Evolutionary conservation across 2,329 filamentous ascomycete species (phyloP), one percentile per base, ranked within the genome.

Genomic region (Aspergillus sp.): DNA sequence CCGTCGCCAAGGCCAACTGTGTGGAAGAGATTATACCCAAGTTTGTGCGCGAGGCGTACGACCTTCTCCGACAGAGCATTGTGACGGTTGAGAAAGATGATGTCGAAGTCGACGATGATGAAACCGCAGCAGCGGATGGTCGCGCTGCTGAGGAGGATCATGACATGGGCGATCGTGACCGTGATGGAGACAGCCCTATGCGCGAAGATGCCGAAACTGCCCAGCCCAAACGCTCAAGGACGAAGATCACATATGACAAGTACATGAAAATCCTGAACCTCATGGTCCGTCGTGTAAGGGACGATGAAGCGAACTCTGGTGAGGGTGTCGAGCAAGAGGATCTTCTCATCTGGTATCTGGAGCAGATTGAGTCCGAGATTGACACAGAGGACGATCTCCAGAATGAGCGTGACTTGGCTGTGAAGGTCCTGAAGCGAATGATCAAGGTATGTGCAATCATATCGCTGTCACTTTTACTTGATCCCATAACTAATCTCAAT

Each of bases 21-120:
- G 92, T 97, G 13, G 91, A 94, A 69, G 92, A 97, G 65, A 90
- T 99, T 63, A 88, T 88, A 0, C 84, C 90, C 1, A 85, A 86
- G 0, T 96, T 98, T 78, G 95, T 99, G 15, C 85, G 90, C 43
- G 95, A 99, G 78, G 95, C 94, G 0, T 98, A 90, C 76, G 92
- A 95, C 69, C 85, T 99, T 9, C 85, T 99, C 12, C 85, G 92
- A 45, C 93, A 97, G 78, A 95, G 91, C 76, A 99, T 99, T 74
- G 97, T 99, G 70, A 95, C 91, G 1, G 95, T 99, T 25, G 95
- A 99, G 78, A 95, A 98, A 72, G 95, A 99, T 69, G 95, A 99
- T 70, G 88, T 99, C 15, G 94, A 98, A 72, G 89, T 99, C 63
- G 92, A 97, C 56, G 92, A 93, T 5, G 89, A 91, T 3, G 89